Evolutionary conservation across 805 yeast species (phyloP), one percentile per base, ranked within the genome.

Genomic region (Wickerhamiella sergipiensis): DNA sequence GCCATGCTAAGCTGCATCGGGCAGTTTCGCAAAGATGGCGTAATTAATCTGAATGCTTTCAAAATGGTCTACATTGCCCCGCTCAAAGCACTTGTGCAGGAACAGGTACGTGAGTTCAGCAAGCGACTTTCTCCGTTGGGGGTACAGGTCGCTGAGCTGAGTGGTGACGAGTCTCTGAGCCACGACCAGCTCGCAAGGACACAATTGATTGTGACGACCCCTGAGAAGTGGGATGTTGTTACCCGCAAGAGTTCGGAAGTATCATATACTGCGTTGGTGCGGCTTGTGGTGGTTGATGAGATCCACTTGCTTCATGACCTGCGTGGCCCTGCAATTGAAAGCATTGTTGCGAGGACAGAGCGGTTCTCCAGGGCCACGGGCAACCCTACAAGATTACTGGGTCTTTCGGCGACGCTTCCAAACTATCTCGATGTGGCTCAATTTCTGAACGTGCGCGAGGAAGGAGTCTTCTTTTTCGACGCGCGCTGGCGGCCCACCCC

Each of bases 191-290:
- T 90, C 29, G 66, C 75, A 1, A 80, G 80, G 44, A 83, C 95
- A 0, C 95, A 90, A 59, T 67, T 90, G 5, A 69, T 90, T 47
- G 94, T 90, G 1, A 85, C 96, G 0, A 90, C 98, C 0, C 97
- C 97, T 0, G 98, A 92, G 62, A 90, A 89, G 62, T 90, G 97
- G 97, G 97, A 92, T 68, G 85, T 92, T 19, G 81, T 89, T 15
- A 89, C 96, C 0, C 75, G 98, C 68, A 90, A 90, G 60, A 73
- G 75, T 43, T 72, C 79, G 19, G 90, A 85, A 53, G 70, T 78
- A 1, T 76, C 83, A 22, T 82, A 80, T 58, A 76, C 81, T 0
- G 72, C 76, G 36, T 67, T 79, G 1, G 92, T 87, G 1, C 74
- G 77, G 42, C 71, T 90, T 21, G 66, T 90, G 9, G 83, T 90